Evolutionary conservation across 2,329 filamentous ascomycete genomes (phyloP), one percentile per base, ranked within the genome.

Genomic region (Dothideomycetes sp.): DNA sequence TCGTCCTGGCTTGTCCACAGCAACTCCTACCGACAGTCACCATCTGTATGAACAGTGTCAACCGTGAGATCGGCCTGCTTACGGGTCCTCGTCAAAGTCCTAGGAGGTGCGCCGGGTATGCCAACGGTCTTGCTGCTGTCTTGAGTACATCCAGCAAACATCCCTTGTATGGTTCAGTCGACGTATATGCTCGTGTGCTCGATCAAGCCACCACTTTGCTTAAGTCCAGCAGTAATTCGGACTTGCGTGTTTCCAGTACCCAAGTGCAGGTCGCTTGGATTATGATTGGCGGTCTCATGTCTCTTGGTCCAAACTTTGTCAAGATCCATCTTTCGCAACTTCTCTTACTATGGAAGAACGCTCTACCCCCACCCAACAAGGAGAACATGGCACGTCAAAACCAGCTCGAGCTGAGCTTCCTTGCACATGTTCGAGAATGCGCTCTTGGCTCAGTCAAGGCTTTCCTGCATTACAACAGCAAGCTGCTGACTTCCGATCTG

Each of bases 231-330:
- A 81, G 87, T 32, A 85, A 86, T 56, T 91, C 86, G 1, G 89
- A 98, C 57, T 69, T 98, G 39, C 80, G 89, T 19, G 79, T 91
- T 24, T 94, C 91, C 5, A 85, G 85, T 53, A 94, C 87, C 1
- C 91, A 98, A 56, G 87, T 98, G 17, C 91, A 98, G 58, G 88
- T 98, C 2, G 91, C 91, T 4, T 98, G 91, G 89, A 93, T 94
- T 33, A 68, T 98, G 43, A 94, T 98, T 33, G 91, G 93, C 25
- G 91, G 93, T 0, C 67, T 98, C 41, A 96, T 96, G 89, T 87
- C 88, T 1, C 73, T 98, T 1, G 91, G 91, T 0, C 89, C 91
- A 4, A 96, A 94, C 60, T 98, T 98, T 60, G 89, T 96, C 61
- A 98, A 98, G 64, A 96, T 96, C 17, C 91, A 98, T 62, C 73